Conservation (phyloP, 2,329 filamentous ascomycete species). For the Arthrobotrys sinensis region DNA sequence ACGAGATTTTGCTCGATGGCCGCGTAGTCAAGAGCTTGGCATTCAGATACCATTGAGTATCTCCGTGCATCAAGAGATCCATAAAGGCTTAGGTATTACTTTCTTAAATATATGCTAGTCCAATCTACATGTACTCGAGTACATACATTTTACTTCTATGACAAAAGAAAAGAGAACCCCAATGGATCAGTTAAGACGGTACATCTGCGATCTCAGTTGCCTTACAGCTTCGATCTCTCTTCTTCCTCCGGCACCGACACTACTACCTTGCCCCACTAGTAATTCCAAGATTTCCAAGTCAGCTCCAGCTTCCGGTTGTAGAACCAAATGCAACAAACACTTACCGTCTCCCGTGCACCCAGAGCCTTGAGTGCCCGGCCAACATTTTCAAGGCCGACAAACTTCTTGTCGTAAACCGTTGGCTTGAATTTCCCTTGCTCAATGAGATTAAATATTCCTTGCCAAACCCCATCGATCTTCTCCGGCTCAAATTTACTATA, state of each 20-base stretch:
- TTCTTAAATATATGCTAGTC: too few species aligned
- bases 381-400: slow-evolving; percentile 84
- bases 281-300: background rate
- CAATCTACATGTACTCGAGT: too few species aligned
- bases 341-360: slow-evolving; percentile 79
- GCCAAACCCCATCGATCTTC: slow-evolving; percentile 81
- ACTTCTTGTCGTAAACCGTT: slow-evolving; percentile 87
- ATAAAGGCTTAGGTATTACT: too few species aligned
- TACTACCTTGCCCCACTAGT: slow-evolving; percentile 90
- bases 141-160: too few species aligned
- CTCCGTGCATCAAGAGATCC: background rate
- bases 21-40: background rate
- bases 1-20: background rate
- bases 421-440: slow-evolving; percentile 82
- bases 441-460: slow-evolving; percentile 84
- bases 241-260: slow-evolving; percentile 83
- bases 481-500: slow-evolving; percentile 82
- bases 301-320: background rate
- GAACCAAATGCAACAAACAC: background rate
- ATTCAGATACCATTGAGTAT: background rate
- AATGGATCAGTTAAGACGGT: background rate
- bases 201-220: background rate
- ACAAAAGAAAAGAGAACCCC: too few species aligned
- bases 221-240: slow-evolving; percentile 67
- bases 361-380: slow-evolving; percentile 82